Conservation (phyloP, 306 rosid genomes). For the Cucumis hystrix region DNA sequence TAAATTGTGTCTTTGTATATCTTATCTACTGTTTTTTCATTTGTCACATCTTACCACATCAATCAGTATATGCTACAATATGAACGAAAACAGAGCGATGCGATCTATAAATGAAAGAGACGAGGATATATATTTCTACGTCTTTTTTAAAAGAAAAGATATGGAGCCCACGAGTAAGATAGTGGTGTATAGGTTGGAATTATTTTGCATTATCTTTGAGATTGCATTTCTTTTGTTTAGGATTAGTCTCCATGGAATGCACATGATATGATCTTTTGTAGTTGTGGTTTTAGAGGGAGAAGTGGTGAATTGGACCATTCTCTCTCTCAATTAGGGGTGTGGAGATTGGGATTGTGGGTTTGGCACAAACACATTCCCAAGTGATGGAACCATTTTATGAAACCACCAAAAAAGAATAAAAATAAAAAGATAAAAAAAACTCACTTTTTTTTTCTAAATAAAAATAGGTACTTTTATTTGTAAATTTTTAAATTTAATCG, state of each 20-base stretch:
- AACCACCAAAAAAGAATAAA: no score
- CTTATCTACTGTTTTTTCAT: no score
- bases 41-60: no score
- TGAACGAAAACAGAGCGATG: background rate
- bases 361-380: conserved; percentile 31
- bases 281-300: conserved; percentile 2
- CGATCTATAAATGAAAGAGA: no score
- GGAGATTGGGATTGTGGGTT: conserved; percentile 33
- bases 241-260: background rate
- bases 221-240: background rate
- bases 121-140: no score
- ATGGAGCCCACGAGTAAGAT: background rate
- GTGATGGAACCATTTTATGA: background rate
- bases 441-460: no score
- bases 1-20: no score
- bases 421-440: no score
- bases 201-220: background rate
- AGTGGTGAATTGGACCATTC: conserved; percentile 17
- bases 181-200: background rate
- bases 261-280: background rate
- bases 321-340: conserved; percentile 2
- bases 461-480: no score
- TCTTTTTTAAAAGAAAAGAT: no score
- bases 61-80: no score
- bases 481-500: no score